Conservation (phyloP, 257 asterid genomes). For the Scutellaria galericulata region DNA sequence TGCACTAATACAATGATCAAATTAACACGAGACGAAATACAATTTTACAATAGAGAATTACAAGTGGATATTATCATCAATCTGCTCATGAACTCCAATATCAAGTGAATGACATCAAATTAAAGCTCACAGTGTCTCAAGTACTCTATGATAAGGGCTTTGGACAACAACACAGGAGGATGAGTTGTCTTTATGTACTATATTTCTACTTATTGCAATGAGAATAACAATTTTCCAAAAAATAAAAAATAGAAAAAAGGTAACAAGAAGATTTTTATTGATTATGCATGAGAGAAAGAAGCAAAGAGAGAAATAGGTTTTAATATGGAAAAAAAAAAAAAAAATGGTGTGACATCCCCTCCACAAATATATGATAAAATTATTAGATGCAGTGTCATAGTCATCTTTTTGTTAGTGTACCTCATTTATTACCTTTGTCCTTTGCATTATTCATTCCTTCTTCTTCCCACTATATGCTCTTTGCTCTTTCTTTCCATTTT, state of each 20-base stretch:
- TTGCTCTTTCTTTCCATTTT: slow-evolving; percentile 34
- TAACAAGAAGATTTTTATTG: slow-evolving; percentile 27
- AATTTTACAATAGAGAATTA: too few species aligned
- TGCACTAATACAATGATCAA: too few species aligned
- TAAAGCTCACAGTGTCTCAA: slow-evolving; percentile 26
- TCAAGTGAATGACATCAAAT: too few species aligned
- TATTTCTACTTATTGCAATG: slow-evolving; percentile 29
- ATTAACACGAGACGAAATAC: too few species aligned
- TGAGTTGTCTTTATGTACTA: slow-evolving; percentile 48
- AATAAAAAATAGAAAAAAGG: background rate
- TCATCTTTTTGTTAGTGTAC: slow-evolving; percentile 66
- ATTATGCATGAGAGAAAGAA: slow-evolving; percentile 43
- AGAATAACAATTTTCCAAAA: slow-evolving; percentile 1
- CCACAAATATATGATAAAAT: slow-evolving; percentile 55
- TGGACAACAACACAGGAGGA: slow-evolving; percentile 40
- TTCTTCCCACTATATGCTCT: slow-evolving; percentile 54
- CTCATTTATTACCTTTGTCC: slow-evolving; percentile 72
- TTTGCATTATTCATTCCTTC: slow-evolving; percentile 65
- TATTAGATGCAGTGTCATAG: slow-evolving; percentile 64
- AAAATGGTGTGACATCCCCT: slow-evolving; percentile 40
- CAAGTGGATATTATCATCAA: too few species aligned
- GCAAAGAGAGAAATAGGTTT: slow-evolving; percentile 21
- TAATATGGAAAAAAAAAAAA: slow-evolving; percentile 21
- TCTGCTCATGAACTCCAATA: too few species aligned
- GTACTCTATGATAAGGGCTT: slow-evolving; percentile 34